Evolutionary conservation across 352 stramenopile species (phyloP).

Genomic region (Elongisporangium prolatum): DNA sequence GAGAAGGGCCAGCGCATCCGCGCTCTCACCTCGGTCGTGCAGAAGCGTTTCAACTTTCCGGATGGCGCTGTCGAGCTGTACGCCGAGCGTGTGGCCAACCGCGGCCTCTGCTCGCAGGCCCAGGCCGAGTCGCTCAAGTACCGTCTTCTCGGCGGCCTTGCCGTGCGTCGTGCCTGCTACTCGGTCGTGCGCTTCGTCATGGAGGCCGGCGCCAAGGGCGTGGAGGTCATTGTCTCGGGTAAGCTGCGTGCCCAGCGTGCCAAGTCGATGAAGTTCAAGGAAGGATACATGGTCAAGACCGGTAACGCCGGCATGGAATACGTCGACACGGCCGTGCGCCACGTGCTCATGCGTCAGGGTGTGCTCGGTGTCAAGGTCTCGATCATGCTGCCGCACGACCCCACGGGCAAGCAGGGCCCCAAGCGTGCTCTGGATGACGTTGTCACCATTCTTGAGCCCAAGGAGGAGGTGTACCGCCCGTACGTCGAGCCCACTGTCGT

Average conservation of each 20-base stretch:
- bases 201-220: constrained; percentile 98
- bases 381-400: constrained; percentile 99
- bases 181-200: constrained; percentile 99
- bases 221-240: constrained; percentile 98
- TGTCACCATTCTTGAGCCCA: constrained; percentile 98
- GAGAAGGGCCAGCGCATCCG: constrained; percentile 99
- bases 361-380: constrained; percentile 99
- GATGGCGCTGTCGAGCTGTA: constrained; percentile 97
- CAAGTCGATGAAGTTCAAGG: constrained; percentile 99
- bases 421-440: constrained; percentile 98
- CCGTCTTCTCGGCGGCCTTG: constrained; percentile 97
- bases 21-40: constrained; percentile 98
- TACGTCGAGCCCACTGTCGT: constrained; percentile 76
- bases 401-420: constrained; percentile 94
- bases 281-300: constrained; percentile 99
- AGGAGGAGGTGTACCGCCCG: constrained; percentile 91
- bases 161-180: constrained; percentile 98
- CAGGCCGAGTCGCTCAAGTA: constrained; percentile 99
- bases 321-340: constrained; percentile 97
- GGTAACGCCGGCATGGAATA: constrained; percentile 98
- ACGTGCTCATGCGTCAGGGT: constrained; percentile 99
- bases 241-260: constrained; percentile 99
- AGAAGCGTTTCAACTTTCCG: constrained; percentile 98
- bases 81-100: constrained; percentile 98
- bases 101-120: constrained; percentile 97